Evolutionary conservation across 495 filamentous ascomycete species (phyloP).

Genomic region (Xylaria venustula): DNA sequence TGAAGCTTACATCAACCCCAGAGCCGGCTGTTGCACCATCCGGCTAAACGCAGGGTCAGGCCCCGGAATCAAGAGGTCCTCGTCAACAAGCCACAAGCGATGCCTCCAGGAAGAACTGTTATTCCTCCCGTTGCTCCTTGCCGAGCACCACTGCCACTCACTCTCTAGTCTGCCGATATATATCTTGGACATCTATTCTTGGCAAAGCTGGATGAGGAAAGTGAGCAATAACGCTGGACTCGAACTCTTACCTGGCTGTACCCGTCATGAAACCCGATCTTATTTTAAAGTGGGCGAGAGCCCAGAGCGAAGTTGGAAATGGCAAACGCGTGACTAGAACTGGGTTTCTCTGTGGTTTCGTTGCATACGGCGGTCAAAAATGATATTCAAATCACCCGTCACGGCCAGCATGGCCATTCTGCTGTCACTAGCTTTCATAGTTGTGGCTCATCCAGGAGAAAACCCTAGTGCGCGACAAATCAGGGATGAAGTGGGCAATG

Average conservation of each 20-base stretch:
- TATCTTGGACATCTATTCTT: conserved; percentile 8
- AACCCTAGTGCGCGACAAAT: conserved; percentile 21
- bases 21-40: not conserved
- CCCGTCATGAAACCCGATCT: not conserved
- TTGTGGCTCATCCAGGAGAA: conserved; percentile 27
- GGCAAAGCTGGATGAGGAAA: conserved; percentile 5
- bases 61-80: not conserved
- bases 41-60: conserved; percentile 8
- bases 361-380: too few relatives aligned
- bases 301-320: not conserved
- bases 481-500: conserved; percentile 23
- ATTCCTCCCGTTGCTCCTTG: conserved; percentile 21
- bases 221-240: conserved; percentile 1
- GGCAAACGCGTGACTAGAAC: too few relatives aligned
- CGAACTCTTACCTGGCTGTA: not conserved
- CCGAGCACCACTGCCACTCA: conserved; percentile 16
- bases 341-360: too few relatives aligned
- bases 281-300: conserved; percentile 2
- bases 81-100: not conserved
- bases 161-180: conserved; percentile 14
- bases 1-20: not conserved
- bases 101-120: conserved; percentile 2
- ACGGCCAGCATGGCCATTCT: conserved; percentile 20
- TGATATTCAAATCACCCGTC: conserved; percentile 25
- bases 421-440: conserved; percentile 19